Conservation (phyloP, 2,329 filamentous ascomycete species). For the Exophiala sp. region DNA sequence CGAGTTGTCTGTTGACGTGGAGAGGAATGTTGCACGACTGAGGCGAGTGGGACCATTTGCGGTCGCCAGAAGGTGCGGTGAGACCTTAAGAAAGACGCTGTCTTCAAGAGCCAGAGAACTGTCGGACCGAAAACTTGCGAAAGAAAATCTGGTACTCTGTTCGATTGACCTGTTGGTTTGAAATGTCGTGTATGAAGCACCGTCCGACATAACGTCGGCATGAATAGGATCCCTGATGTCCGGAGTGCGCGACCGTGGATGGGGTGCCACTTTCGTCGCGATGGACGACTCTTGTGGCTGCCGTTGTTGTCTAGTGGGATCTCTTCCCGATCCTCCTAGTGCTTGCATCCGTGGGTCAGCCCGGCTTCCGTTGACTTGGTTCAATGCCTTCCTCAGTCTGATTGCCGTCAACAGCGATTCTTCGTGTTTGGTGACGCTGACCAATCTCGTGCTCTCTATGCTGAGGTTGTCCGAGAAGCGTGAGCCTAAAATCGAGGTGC, state of each 20-base stretch:
- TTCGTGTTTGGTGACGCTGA: conserved; percentile 54
- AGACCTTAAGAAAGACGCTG: conserved; percentile 6
- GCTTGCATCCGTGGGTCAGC: conserved; percentile 31
- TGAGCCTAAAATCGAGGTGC: conserved; percentile 18
- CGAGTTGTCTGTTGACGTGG: conserved; percentile 17
- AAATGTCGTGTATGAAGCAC: conserved; percentile 23
- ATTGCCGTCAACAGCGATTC: conserved; percentile 51
- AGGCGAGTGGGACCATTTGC: conserved; percentile 5
- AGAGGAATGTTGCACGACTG: conserved; percentile 23
- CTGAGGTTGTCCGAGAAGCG: conserved; percentile 24
- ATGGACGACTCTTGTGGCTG: not conserved
- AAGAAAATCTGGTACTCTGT: conserved; percentile 20
- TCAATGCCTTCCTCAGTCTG: conserved; percentile 46
- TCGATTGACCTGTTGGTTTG: conserved; percentile 24
- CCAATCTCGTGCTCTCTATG: conserved; percentile 42
- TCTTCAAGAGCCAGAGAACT: conserved; percentile 17
- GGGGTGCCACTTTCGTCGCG: not conserved
- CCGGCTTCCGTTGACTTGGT: conserved; percentile 32
- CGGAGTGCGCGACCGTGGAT: not conserved
- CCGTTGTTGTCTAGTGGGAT: not conserved
- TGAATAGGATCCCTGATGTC: conserved; percentile 1
- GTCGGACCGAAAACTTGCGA: conserved; percentile 22
- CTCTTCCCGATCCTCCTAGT: conserved; percentile 3
- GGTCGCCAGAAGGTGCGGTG: conserved; percentile 5
- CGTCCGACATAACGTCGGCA: conserved; percentile 17